phyloP scores from a whole-genome alignment of 345 rosid species.

The Pistacia vera region DNA sequence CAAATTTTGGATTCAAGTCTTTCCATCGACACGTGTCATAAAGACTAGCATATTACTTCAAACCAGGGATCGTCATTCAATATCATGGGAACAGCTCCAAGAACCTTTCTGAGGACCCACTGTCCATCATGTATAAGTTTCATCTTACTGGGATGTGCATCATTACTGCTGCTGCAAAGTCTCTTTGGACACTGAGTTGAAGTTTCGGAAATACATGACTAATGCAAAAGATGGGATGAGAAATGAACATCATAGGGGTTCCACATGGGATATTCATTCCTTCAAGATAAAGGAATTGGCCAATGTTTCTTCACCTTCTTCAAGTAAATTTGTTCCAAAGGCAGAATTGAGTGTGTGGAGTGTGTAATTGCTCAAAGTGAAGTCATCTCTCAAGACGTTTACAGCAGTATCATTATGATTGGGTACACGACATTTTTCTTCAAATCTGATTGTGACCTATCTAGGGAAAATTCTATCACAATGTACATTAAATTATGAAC shows the following conservation, averaged over 20 bases:
- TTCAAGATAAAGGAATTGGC: constrained; percentile 92
- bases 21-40: constrained; percentile 83
- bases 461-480: constrained; percentile 75
- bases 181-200: constrained; percentile 88
- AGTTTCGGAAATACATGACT: constrained; percentile 83
- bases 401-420: constrained; percentile 49
- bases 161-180: constrained; percentile 93
- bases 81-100: constrained; percentile 94
- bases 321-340: constrained; percentile 83
- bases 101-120: constrained; percentile 73
- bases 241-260: constrained; percentile 96
- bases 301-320: constrained; percentile 93
- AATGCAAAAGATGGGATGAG: constrained; percentile 86
- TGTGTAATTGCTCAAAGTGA: constrained; percentile 63
- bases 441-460: constrained; percentile 45
- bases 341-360: constrained; percentile 73
- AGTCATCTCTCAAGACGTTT: constrained; percentile 72
- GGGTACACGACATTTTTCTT: constrained; percentile 26
- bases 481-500: constrained; percentile 62
- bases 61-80: constrained; percentile 90
- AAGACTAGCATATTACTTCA: constrained; percentile 76
- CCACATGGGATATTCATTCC: constrained; percentile 95
- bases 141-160: constrained; percentile 75
- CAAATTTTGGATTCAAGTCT: constrained; percentile 92
- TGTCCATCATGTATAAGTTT: constrained; percentile 61